Conservation (phyloP, 345 rosid species). For the Pistacia vera region DNA sequence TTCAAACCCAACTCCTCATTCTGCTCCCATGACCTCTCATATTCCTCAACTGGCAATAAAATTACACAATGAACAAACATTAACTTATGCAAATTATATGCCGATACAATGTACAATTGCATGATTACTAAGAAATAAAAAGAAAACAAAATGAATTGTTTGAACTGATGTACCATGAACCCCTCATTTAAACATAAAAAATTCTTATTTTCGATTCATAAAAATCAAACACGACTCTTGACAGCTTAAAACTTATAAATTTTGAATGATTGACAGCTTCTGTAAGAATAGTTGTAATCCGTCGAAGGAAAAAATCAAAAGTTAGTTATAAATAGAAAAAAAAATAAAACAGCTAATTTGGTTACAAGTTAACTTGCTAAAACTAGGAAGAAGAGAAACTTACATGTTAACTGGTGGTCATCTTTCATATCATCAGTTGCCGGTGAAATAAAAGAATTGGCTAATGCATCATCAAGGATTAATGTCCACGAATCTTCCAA, state of each 20-base stretch:
- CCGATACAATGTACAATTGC: no score
- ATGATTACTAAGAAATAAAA: no score
- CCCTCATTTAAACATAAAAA: no score
- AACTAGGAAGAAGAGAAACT: constrained; percentile 34
- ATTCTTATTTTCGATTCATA: no score
- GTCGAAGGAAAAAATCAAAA: background rate
- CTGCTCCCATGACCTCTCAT: constrained; percentile 90
- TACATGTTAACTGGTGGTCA: constrained; percentile 79
- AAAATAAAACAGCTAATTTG: background rate
- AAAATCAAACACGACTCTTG: no score
- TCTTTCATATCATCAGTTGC: constrained; percentile 79
- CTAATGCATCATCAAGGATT: constrained; percentile 82
- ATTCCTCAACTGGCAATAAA: constrained; percentile 66
- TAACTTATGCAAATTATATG: no score
- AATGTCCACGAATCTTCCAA: constrained; percentile 77
- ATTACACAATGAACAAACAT: background rate
- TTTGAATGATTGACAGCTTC: no score
- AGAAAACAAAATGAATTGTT: no score
- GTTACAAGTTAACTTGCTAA: background rate
- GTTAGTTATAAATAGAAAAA: background rate
- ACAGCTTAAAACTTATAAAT: no score
- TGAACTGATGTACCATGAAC: background rate
- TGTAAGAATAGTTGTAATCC: background rate
- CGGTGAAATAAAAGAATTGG: constrained; percentile 90
- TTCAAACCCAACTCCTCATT: constrained; percentile 93